Base-by-base conservation (phyloP, 495 filamentous ascomycete species). In the Aspergillus funiculosus region DNA sequence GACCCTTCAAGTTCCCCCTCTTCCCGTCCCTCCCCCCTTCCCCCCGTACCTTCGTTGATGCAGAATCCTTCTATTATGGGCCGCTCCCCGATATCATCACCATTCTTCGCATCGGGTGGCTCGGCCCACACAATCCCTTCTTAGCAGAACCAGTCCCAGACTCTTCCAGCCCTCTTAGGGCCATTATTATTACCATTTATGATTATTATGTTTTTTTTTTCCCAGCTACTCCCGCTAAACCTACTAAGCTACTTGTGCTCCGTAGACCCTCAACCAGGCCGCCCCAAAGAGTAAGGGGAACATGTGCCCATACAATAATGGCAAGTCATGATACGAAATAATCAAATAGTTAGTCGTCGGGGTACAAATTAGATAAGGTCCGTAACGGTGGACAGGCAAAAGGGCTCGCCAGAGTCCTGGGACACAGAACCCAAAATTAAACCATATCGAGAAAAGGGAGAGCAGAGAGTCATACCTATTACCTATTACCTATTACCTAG, bases 61-160 rank as follows among this genome's bases (percentile, higher is more conserved):
- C 28, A 44, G 39, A 43, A 18, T 39, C 40, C 36, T 45, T 24
- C 39, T 29, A 49, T 26, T n/a, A 44, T 44, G 26, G 46, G 42
- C 42, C 49, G 47, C 34, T 20, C 39, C 26, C 46, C 39, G 45
- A 27, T 48, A 48, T 50, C 47, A 46, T 41, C 46, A 41, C 49
- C 54, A 49, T 50, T 51, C 50, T 54, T 53, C 48, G 31, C 48
- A 49, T 47, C 50, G 50, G 54, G 47, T 53, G 42, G 48, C 41
- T 49, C 51, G 55, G 48, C 50, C 55, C 55, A 58, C 54, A 53
- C 41, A 57, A 50, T 54, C 34, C 49, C 50, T 53, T 45, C 52
- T 30, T 38, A 22, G 29, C 42, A 46, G 45, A 14, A 45, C 46
- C 42, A 47, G 19, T 40, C 28, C 34, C 42, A 45, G 30, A 29